phyloP scores from a whole-genome alignment of 2,329 filamentous ascomycete species.

The Emmonsiellopsis sp. region DNA sequence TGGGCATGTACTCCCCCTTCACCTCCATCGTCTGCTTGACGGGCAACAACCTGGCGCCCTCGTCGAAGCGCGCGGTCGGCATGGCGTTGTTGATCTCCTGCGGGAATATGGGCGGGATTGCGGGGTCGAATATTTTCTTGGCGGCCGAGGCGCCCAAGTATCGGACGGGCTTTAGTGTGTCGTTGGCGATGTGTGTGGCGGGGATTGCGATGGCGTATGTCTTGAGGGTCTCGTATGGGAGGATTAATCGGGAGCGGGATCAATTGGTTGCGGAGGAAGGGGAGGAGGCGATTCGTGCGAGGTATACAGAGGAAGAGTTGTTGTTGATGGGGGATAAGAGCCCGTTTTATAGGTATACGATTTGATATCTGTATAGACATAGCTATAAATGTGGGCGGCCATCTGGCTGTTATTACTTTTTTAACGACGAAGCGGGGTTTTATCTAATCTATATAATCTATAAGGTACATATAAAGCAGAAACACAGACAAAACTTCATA shows the following conservation, averaged over 20 bases:
- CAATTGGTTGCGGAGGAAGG: constrained; percentile 16
- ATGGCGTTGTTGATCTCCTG: constrained; percentile 35
- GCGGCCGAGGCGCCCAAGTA: constrained; percentile 21
- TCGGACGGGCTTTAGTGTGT: constrained; percentile 25
- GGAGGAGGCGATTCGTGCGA: constrained; percentile 24
- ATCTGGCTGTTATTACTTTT: too few relatives aligned
- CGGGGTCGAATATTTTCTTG: constrained; percentile 27
- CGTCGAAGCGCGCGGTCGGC: constrained; percentile 34
- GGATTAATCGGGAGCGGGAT: constrained; percentile 26
- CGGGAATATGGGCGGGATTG: constrained; percentile 31
- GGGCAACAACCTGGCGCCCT: constrained; percentile 26
- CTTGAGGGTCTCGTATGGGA: constrained; percentile 22
- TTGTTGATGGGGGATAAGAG: constrained; percentile 28
- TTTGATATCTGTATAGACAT: constrained; percentile 1
- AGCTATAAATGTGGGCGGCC: too few relatives aligned
- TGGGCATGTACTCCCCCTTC: constrained; percentile 10
- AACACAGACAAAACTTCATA: too few relatives aligned
- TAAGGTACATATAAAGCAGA: too few relatives aligned
- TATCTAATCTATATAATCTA: too few relatives aligned
- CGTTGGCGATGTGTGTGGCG: constrained; percentile 19
- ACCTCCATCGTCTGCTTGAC: constrained; percentile 9
- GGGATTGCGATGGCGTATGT: constrained; percentile 17
- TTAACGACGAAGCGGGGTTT: too few relatives aligned
- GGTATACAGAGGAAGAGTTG: constrained; percentile 28
- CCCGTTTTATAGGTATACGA: constrained; percentile 30